These are phyloP conservation scores for Acacia concinna DNA, from an alignment of 331 rosid genomes.

Conservation along the genomic window DNA sequence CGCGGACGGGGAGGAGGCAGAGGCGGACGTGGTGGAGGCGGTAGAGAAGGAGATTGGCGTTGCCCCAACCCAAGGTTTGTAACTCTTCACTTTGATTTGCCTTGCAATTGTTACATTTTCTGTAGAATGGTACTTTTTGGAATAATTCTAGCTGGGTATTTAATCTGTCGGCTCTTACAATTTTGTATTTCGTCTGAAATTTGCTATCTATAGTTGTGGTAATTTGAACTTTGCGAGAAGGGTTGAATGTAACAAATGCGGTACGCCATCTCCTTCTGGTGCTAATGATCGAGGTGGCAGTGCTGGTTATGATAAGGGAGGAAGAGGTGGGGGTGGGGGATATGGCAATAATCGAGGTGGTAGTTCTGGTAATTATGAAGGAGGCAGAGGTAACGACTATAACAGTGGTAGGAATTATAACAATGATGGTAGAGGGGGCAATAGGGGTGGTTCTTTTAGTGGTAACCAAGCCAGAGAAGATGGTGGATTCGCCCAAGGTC, in stretches of 20 bases:
- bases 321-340: conserved; percentile 67
- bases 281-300: conserved; percentile 47
- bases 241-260: conserved; percentile 93
- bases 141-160: background rate
- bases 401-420: conserved; percentile 55
- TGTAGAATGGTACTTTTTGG: background rate
- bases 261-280: conserved; percentile 78
- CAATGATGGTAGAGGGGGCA: conserved; percentile 61
- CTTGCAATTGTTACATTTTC: background rate
- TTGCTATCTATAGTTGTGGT: conserved; percentile 69
- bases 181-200: conserved; percentile 15
- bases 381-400: conserved; percentile 63
- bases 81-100: background rate
- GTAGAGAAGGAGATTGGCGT: conserved; percentile 98
- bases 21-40: conserved; percentile 83
- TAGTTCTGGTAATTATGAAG: conserved; percentile 61
- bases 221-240: conserved; percentile 94
- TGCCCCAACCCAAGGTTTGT: conserved; percentile 83
- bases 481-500: conserved; percentile 71
- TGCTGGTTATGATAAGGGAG: conserved; percentile 50
- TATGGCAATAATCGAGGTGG: conserved; percentile 65
- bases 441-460: conserved; percentile 54
- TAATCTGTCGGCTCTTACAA: background rate
- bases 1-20: conserved; percentile 70
- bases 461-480: conserved; percentile 82